These are phyloP conservation scores for Kluyveromyces dobzhanskii DNA, from an alignment of 805 yeast species.

Conservation along the genomic window DNA sequence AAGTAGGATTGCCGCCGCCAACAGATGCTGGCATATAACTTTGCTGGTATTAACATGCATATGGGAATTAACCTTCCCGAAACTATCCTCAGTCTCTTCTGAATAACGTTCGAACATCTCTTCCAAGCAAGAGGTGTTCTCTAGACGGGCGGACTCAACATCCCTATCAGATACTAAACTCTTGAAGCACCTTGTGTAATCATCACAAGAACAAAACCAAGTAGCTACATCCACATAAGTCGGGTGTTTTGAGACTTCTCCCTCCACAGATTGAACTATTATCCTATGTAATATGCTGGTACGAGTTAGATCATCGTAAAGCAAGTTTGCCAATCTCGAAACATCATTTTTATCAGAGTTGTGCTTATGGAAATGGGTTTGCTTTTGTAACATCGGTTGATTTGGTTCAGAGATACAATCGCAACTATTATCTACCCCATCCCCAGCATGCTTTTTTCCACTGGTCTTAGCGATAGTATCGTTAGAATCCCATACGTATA, in stretches of 20 bases:
- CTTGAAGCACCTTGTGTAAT: slow-evolving; percentile 12
- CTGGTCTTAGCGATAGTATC: neutral
- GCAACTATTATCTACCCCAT: too few relatives aligned
- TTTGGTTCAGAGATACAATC: too few relatives aligned
- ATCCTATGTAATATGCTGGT: slow-evolving; percentile 12
- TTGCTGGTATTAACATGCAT: slow-evolving; percentile 4
- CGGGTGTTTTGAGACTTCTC: slow-evolving; percentile 10
- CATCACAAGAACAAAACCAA: slow-evolving; percentile 30
- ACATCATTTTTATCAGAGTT: neutral
- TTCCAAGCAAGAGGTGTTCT: too few relatives aligned
- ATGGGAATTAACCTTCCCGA: slow-evolving; percentile 8
- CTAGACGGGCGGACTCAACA: too few relatives aligned
- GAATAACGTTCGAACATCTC: slow-evolving; percentile 3
- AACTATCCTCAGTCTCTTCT: slow-evolving; percentile 19
- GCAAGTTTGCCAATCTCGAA: neutral
- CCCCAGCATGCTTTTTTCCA: too few relatives aligned
- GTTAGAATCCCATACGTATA: slow-evolving; percentile 14
- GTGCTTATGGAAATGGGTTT: neutral
- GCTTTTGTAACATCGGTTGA: too few relatives aligned
- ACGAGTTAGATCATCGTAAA: slow-evolving; percentile 13
- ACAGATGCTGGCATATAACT: slow-evolving; percentile 27
- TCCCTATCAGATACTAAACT: neutral
- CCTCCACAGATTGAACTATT: slow-evolving; percentile 18
- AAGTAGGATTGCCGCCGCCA: slow-evolving; percentile 24
- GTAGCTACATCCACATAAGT: slow-evolving; percentile 23